Evolutionary conservation across 495 filamentous ascomycete genomes (phyloP), one percentile per base, ranked within the genome.

Genomic region (Penicillium angulare): DNA sequence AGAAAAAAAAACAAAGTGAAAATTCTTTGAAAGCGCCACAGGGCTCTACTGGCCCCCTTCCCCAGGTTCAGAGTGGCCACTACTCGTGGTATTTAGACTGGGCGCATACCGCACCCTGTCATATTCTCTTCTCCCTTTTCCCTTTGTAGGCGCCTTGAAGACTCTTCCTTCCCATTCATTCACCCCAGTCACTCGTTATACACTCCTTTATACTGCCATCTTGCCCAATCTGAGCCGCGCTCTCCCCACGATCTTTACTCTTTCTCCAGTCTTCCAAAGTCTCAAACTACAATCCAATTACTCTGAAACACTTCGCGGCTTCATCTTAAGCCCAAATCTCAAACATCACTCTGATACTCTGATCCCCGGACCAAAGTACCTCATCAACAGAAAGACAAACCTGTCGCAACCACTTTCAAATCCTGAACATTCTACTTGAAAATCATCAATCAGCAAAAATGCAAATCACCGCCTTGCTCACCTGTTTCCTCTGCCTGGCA

Each of bases 401-500:
- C n/a, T n/a, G n/a, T n/a, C n/a, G n/a, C n/a, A n/a, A n/a, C n/a
- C n/a, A n/a, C 2, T 13, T 38, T 15, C 38, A 33, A 33, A 23
- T 21, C 10, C 22, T 20, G 18, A 24, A 38, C 33, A 17, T 9
- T 24, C n/a, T 48, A 7, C 3, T 21, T 38, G 29, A 36, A 32
- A 47, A 41, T 33, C 17, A n/a, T 17, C 36, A 20, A 42, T 51
- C 39, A n/a, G 27, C 27, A 47, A 71, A 36, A 42, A 74, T 74
- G 71, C 70, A 72, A 59, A 46, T 72, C 47, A 55, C 45, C 52
- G 42, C 69, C 29, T 54, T 74, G 27, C 22, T 63, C 45, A 65
- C 66, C 13, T 67, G 69, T 42, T 40, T 69, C 43, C 59, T 72
- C 62, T 72, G 64, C 60, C 43, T 74, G 47, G 66, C 59, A 7